These are phyloP conservation scores for Corniculantispora saksenae DNA, from an alignment of 2,329 filamentous ascomycete species.

Conservation along the genomic window DNA sequence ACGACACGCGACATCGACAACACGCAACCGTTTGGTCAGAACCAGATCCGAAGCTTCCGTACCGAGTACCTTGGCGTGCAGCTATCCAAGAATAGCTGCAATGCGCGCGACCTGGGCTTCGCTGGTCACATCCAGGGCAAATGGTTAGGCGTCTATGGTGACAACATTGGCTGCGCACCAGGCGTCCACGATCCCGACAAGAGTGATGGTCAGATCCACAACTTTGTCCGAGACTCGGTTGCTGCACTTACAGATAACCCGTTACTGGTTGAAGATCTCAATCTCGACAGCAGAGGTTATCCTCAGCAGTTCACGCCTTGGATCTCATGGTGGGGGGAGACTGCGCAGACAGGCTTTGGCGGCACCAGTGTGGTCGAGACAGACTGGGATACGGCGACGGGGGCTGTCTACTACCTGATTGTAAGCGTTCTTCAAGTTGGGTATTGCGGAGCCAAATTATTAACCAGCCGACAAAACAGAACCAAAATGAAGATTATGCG, in stretches of 20 bases:
- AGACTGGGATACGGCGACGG: slow-evolving; percentile 29
- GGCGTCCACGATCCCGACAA: slow-evolving; percentile 34
- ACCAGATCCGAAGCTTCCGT: slow-evolving; percentile 33
- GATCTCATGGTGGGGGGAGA: slow-evolving; percentile 38
- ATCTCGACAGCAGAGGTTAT: slow-evolving; percentile 37
- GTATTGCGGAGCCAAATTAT: no score
- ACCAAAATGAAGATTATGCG: not conserved
- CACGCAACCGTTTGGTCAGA: slow-evolving; percentile 37
- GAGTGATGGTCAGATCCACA: slow-evolving; percentile 38
- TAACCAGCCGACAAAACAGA: no score
- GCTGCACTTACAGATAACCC: slow-evolving; percentile 38
- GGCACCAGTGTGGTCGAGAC: slow-evolving; percentile 42
- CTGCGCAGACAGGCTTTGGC: slow-evolving; percentile 38
- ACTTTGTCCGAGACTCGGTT: slow-evolving; percentile 42
- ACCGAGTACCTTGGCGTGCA: slow-evolving; percentile 39
- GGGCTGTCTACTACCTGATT: slow-evolving; percentile 39
- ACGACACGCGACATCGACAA: slow-evolving; percentile 31
- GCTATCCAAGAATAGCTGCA: slow-evolving; percentile 38
- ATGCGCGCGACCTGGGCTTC: slow-evolving; percentile 40
- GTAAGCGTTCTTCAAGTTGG: slow-evolving; percentile 30
- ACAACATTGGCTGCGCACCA: slow-evolving; percentile 37
- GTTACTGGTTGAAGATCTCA: slow-evolving; percentile 37
- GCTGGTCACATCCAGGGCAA: slow-evolving; percentile 36
- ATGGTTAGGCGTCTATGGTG: slow-evolving; percentile 43
- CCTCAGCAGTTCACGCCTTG: slow-evolving; percentile 41